Evolutionary conservation across 2,329 filamentous ascomycete species (phyloP), one percentile per base, ranked within the genome.

Genomic region (Helicocarpus griseus): DNA sequence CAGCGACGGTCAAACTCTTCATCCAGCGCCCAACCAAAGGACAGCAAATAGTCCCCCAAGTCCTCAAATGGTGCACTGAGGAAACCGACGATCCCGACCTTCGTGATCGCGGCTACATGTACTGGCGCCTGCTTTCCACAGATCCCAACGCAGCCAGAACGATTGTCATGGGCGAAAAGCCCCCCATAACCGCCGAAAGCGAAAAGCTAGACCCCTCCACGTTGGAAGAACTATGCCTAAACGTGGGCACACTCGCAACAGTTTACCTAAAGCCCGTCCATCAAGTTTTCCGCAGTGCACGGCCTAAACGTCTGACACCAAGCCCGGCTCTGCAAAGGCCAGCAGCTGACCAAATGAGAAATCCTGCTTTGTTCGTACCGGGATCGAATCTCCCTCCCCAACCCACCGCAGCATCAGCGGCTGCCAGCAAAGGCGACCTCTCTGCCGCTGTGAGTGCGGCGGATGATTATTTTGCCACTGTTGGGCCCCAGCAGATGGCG

Each of bases 81-180:
- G 93, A 97, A 68, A 97, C 91, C n/a, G 93, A 98, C 65, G 96
- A 98, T 68, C 93, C 93, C 0, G 93, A 98, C 69, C 80, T 98
- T 26, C 84, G 93, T 57, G 93, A 98, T 67, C 79, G 93, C 61
- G 93, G 93, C 0, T 98, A 96, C 74, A 97, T 98, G 90, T 98
- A 98, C 75, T 98, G 93, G 93, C 87, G 93, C 4, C 78, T 98
- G 13, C 78, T 98, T 1, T 95, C 89, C 1, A 94, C 89, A 0
- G 90, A 96, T 66, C 91, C 95, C 60, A 83, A 85, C 47, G 82
- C 86, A 0, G 93, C 93, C 1, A 93, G 87, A 65, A 76, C 83
- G 56, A 82, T 98, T 48, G 90, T 98, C 58, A 97, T 98, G 91
- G 91, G 93, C 54, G 87, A 95, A 60, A 98, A 98, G 67, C 93